Evolutionary conservation across 2,329 filamentous ascomycete species (phyloP), one percentile per base, ranked within the genome.

Genomic region (Botrytis galanthina): DNA sequence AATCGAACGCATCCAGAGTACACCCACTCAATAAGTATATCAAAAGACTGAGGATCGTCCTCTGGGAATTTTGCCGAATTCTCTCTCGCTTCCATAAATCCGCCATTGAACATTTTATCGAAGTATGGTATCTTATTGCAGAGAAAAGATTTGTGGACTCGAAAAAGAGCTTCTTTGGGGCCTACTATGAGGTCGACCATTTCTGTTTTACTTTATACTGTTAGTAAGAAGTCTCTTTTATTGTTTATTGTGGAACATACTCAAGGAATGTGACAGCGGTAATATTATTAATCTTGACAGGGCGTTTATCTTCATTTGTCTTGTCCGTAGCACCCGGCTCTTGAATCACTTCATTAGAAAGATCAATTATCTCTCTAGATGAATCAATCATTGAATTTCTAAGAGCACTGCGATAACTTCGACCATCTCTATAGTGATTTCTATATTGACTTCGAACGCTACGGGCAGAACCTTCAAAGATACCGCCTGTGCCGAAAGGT

Each of bases 71-170:
- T 66, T 26, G 66, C 70, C 6, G 22, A 37, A 37, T 39, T 48
- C 5, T 29, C 39, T 14, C 2, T 26, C 6, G 69, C 51, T 68
- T 75, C 73, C 3, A 42, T 22, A 20, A 74, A 75, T 32, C 42
- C n/a, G 1, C 42, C 42, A 12, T 61, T 66, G 37, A 76, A 76
- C 71, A 75, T 74, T 5, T 54, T 74, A 0, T 66, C 22, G 46
- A 76, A 74, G 44, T 75, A 73, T 14, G 37, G 48, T 10, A 76
- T 64, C 12, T 74, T 51, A 20, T 32, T 26, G 12, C 59, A 37
- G 10, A 37, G 32, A 26, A 60, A 8, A 14, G 32, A 22, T 4
- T 60, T 37, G 3, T 60, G 20, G 2, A 60, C 32, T 37, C 10
- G 32, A 37, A 35, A 60, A 37, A 35, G 4, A 2, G 32, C 22